Base-by-base conservation (phyloP, 768 basidiomycete genomes). In the Dentipellis sp. region DNA sequence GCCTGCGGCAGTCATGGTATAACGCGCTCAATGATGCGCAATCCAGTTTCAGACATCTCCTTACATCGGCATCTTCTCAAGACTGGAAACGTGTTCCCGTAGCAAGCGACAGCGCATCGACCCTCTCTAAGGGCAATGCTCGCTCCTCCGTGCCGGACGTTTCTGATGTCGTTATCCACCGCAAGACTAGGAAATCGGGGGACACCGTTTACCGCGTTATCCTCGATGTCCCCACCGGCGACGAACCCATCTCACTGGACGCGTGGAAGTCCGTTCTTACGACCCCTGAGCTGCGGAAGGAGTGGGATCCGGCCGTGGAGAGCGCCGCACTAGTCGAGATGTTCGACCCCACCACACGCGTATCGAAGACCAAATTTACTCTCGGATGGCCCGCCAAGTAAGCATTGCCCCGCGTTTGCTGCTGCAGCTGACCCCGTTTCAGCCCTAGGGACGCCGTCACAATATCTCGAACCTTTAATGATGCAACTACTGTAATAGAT, bases 321-420 rank as follows among this genome's bases (percentile, higher is more conserved):
- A 80, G 83, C 48, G 84, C 92, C 0, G 82, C 82, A 61, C 71
- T 92, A 14, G 72, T 97, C 40, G 94, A 97, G 70, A 76, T 91
- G 71, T 81, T 95, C 56, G 94, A 97, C 69, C 82, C 82, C 40
- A 79, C 80, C 59, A 95, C 92, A 8, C 75, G 93, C 58, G 87
- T 99, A 65, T 79, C 80, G 19, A 92, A 90, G 73, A 97, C 93
- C 0, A 90, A 92, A 60, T 97, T 91, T 67, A 84, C 85, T 7
- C 71, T 99, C 10, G 95, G 95, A 1, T 99, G 95, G 95, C 95
- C 95, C 56, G 94, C 93, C 56, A 94, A 87, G 94, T 95, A 66
- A 65, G 91, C 78, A 7, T 49, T 17, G 19, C 9, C 37, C 2
- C 17, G 38, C 38, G 16, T n/a, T 1, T 12, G 46, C 52, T 40